Conservation (phyloP, 2,329 filamentous ascomycete species). For the Fusarium sororula region DNA sequence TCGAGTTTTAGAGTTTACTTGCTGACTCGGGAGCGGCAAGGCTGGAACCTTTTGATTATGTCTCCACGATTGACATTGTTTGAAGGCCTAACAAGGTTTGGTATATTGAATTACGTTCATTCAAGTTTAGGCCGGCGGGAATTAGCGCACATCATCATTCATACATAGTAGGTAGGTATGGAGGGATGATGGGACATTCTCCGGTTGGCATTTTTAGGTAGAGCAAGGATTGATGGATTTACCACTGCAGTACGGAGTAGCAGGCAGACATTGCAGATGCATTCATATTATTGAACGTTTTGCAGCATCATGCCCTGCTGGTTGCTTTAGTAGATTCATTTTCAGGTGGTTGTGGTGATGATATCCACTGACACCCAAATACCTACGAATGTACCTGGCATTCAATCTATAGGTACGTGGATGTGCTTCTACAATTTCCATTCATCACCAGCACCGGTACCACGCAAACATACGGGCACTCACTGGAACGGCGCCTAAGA, state of each 20-base stretch:
- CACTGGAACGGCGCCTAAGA: constrained; percentile 12
- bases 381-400: not conserved
- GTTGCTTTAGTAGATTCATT: constrained; percentile 23
- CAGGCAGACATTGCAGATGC: not conserved
- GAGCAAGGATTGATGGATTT: not conserved
- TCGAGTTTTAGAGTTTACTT: constrained; percentile 14
- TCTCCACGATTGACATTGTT: not conserved
- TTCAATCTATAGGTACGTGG: not conserved
- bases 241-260: no score
- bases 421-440: not conserved
- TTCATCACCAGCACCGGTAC: not conserved
- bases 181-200: constrained; percentile 4
- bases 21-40: constrained; percentile 25
- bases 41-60: not conserved
- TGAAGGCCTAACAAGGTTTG: constrained; percentile 1
- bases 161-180: not conserved
- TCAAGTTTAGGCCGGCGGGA: constrained; percentile 19
- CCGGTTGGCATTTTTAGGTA: constrained; percentile 3
- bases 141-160: constrained; percentile 36
- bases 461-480: constrained; percentile 20
- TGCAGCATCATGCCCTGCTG: constrained; percentile 2
- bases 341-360: constrained; percentile 36
- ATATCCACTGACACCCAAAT: constrained; percentile 12
- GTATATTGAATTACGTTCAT: constrained; percentile 6
- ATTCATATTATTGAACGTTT: not conserved